Evolutionary conservation across 2,329 filamentous ascomycete species (phyloP).

Genomic region (Aspergillus chevalieri): DNA sequence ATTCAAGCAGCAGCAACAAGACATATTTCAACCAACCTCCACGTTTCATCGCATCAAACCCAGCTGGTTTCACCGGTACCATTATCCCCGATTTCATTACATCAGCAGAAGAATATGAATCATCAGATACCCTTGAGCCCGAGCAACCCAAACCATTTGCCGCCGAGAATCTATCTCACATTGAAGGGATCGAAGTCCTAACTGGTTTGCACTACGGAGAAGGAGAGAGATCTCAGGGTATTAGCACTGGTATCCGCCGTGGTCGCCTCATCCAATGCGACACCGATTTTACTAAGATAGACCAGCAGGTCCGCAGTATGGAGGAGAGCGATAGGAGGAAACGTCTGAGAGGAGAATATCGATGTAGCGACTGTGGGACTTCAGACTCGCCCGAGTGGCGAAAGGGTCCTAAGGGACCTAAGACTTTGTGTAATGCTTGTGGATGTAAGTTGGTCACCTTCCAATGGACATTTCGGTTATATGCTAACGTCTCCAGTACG

Average conservation of each 20-base stretch:
- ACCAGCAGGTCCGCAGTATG: conserved; percentile 55
- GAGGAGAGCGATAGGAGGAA: conserved; percentile 67
- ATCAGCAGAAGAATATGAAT: conserved; percentile 35
- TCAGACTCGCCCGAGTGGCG: conserved; percentile 93
- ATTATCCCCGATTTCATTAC: conserved; percentile 41
- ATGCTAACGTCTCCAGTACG: conserved; percentile 36
- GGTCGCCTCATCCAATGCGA: conserved; percentile 79
- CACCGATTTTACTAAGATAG: conserved; percentile 74
- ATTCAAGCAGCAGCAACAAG: conserved; percentile 27
- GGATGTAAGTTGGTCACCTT: conserved; percentile 54
- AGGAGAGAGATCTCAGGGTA: conserved; percentile 79
- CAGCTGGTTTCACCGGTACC: neutral
- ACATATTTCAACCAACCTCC: neutral
- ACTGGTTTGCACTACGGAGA: conserved; percentile 83
- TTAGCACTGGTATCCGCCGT: conserved; percentile 78
- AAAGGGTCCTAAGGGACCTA: conserved; percentile 85
- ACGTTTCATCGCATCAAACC: conserved; percentile 8
- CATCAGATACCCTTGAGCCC: conserved; percentile 25
- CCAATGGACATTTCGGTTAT: neutral
- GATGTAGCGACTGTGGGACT: conserved; percentile 92
- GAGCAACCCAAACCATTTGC: conserved; percentile 47
- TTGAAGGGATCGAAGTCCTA: conserved; percentile 87
- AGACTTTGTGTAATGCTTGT: conserved; percentile 93
- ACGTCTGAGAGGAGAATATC: conserved; percentile 89
- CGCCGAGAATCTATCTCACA: conserved; percentile 68